phyloP scores from a whole-genome alignment of 2,329 filamentous ascomycete genomes.

The Orbilia quercus region DNA sequence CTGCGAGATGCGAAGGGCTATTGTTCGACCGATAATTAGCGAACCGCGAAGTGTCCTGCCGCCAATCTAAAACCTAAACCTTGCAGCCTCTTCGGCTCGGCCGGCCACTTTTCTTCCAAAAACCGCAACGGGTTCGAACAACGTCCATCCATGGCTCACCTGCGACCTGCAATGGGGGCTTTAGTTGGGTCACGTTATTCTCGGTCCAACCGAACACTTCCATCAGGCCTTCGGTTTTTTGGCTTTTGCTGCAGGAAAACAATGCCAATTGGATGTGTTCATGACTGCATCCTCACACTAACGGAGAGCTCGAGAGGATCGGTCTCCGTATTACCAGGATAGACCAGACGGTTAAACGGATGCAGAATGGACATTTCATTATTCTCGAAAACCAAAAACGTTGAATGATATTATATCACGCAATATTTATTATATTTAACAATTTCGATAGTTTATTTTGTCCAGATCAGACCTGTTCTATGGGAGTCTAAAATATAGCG shows the following conservation, averaged over 20 bases:
- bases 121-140: neutral
- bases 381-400: constrained; percentile 14
- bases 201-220: constrained; percentile 43
- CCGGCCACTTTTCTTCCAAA: constrained; percentile 13
- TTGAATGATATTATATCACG: constrained; percentile 34
- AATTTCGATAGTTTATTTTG: neutral
- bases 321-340: constrained; percentile 18
- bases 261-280: constrained; percentile 17
- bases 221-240: constrained; percentile 22
- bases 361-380: neutral
- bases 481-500: neutral
- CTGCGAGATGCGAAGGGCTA: constrained; percentile 19
- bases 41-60: constrained; percentile 46
- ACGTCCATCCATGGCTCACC: neutral
- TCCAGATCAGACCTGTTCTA: neutral
- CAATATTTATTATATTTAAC: constrained; percentile 29
- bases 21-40: constrained; percentile 30
- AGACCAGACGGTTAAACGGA: constrained; percentile 50
- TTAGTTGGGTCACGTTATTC: constrained; percentile 34
- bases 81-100: constrained; percentile 46
- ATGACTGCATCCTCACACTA: constrained; percentile 6
- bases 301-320: constrained; percentile 55
- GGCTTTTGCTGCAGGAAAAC: constrained; percentile 6
- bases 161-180: constrained; percentile 14
- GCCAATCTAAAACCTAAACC: constrained; percentile 27